A percentile compares a stretch with the other conserved stretches of the same genome.
These are phyloP conservation scores for Papiliotrema flavescens DNA, from an alignment of 1,284 basidiomycete species.

Conservation along the genomic window DNA sequence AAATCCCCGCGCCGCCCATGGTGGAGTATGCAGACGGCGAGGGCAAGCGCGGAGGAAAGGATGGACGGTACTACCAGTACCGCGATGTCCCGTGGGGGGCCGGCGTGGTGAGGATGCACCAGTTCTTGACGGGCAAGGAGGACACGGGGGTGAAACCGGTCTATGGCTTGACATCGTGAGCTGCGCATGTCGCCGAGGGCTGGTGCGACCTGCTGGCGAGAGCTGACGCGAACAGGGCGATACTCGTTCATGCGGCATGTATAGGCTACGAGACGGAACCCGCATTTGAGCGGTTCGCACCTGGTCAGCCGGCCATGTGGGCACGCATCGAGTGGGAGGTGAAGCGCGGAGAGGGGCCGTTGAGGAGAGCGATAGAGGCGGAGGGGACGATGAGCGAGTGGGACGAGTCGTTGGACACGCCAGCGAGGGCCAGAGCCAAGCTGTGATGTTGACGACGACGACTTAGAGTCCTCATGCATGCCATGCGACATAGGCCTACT, in stretches of 20 bases:
- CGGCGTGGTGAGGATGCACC: constrained; percentile 59
- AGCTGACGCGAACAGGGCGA: constrained; percentile 53
- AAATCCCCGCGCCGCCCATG: constrained; percentile 23
- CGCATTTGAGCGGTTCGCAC: constrained; percentile 61
- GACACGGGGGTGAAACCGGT: constrained; percentile 75
- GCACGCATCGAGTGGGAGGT: constrained; percentile 60
- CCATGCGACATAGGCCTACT: too few species aligned
- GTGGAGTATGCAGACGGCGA: constrained; percentile 21
- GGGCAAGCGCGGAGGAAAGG: constrained; percentile 27
- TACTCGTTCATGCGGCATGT: constrained; percentile 65
- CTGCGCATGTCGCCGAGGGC: neutral
- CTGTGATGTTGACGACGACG: constrained; percentile 9
- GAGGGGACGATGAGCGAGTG: constrained; percentile 50
- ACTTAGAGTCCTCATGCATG: too few species aligned
- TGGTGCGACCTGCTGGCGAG: too few species aligned
- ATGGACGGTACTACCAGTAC: constrained; percentile 59
- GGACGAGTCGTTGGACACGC: constrained; percentile 7
- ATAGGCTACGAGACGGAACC: constrained; percentile 62
- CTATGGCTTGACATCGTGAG: constrained; percentile 74
- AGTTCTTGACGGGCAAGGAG: constrained; percentile 76
- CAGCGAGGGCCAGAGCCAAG: constrained; percentile 9
- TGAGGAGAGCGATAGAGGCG: constrained; percentile 55
- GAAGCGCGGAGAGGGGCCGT: constrained; percentile 52
- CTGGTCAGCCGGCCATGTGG: constrained; percentile 55
- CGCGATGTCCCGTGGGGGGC: constrained; percentile 55